Percentiles rank a stretch among this genome's conserved stretches.
These are phyloP conservation scores for Ceratobasidium papillatum DNA, from an alignment of 1,284 basidiomycete genomes.

Conservation along the genomic window DNA sequence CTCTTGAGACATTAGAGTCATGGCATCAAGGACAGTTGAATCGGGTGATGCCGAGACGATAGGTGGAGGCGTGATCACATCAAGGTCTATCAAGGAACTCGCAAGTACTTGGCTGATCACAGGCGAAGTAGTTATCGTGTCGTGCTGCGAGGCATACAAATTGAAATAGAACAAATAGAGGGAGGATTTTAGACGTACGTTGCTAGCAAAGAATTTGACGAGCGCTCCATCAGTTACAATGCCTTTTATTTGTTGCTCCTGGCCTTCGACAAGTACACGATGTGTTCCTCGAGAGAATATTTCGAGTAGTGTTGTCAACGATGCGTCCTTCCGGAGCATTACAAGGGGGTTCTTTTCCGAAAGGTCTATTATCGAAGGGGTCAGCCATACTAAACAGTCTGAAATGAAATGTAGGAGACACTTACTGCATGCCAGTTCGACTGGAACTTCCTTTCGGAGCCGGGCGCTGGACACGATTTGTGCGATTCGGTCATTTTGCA, in stretches of 20 bases:
- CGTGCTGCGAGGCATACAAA: constrained; percentile 23
- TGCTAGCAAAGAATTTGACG: constrained; percentile 41
- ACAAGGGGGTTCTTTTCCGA: constrained; percentile 82
- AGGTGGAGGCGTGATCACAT: constrained; percentile 39
- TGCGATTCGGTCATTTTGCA: constrained; percentile 66
- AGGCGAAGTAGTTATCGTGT: constrained; percentile 26
- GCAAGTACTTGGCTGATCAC: constrained; percentile 28
- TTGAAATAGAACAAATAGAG: not conserved
- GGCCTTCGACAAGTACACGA: constrained; percentile 54
- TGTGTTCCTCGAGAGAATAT: constrained; percentile 74
- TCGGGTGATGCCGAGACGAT: constrained; percentile 44
- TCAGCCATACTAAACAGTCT: not conserved
- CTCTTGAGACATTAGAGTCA: constrained; percentile 44
- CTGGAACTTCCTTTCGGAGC: constrained; percentile 69
- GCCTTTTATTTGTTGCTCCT: constrained; percentile 40
- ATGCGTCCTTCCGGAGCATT: constrained; percentile 67
- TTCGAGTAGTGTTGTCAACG: constrained; percentile 66
- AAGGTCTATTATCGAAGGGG: constrained; percentile 61
- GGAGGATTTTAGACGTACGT: constrained; percentile 11
- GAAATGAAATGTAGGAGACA: constrained; percentile 44
- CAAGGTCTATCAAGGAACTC: constrained; percentile 39
- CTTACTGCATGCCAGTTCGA: constrained; percentile 77
- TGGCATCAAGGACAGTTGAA: constrained; percentile 45
- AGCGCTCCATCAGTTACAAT: constrained; percentile 44
- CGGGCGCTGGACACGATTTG: constrained; percentile 76